Evolutionary conservation across 495 filamentous ascomycete species (phyloP), one percentile per base, ranked within the genome.

Genomic region (Eremomyces bilateralis): DNA sequence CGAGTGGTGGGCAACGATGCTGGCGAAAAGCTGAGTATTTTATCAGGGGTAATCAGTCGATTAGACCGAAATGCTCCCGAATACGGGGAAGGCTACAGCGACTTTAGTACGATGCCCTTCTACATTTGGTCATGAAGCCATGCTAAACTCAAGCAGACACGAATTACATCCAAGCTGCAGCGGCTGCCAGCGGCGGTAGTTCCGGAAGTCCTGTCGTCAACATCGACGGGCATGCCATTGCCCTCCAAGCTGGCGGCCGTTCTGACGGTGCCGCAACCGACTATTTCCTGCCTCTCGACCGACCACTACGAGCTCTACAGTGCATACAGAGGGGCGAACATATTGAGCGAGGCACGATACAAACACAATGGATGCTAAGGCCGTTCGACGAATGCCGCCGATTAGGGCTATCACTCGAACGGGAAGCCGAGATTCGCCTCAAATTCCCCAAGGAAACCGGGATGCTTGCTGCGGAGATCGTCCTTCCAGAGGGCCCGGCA

Each of bases 1-100:
- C 62, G 90, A 41, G 90, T 99, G 3, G 88, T 99, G 12, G 88
- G 88, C 58, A 99, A 99, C 51, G 88, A 99, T 60, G 88, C 88
- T 27, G 88, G 88, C 32, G 88, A 99, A 51, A 99, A 99, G 62
- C 71, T 99, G 36, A 92, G 82, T 57, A 99, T 99, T 47, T 62
- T 95, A 22, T 95, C 90, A 10, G 88, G 88, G 41, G 84, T 99
- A 19, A 99, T 99, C 49, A 91, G 81, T 61, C 69, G 88, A 38
- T 59, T 95, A 38, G 88, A 99, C 46, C 67, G 88, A 34, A 99
- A 99, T 54, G 88, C 88, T 3, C 88, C 88, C 4, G 88, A 99
- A 45, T 99, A 99, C 44, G 85, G 88, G 22, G 88, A 95, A 41
- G 88, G 88, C 1, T 99, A 99, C 54, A 84, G 84, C 53, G 88